These are phyloP conservation scores for Achaetomium macrosporum DNA, from an alignment of 2,329 filamentous ascomycete genomes.

Conservation along the genomic window DNA sequence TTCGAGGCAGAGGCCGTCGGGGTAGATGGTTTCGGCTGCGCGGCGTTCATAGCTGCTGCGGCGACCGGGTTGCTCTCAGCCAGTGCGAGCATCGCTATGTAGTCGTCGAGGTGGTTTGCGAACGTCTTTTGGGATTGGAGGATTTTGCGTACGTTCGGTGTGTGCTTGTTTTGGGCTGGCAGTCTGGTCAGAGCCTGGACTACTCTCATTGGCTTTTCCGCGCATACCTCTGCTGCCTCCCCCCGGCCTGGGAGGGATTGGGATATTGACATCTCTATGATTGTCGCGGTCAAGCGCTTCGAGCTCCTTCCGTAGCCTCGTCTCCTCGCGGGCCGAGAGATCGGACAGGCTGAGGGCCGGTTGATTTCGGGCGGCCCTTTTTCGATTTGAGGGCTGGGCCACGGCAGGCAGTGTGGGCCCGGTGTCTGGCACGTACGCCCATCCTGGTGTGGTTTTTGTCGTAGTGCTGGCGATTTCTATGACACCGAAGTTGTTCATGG, in stretches of 20 bases:
- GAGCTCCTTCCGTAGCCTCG: constrained; percentile 74
- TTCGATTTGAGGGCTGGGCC: constrained; percentile 53
- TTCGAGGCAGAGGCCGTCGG: constrained; percentile 14
- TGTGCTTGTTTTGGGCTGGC: constrained; percentile 50
- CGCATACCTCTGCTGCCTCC: constrained; percentile 38
- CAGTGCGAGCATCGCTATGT: constrained; percentile 56
- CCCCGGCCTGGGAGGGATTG: constrained; percentile 53
- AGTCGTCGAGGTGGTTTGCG: constrained; percentile 75
- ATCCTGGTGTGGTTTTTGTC: constrained; percentile 71
- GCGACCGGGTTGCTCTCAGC: constrained; percentile 34
- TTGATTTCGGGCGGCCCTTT: constrained; percentile 62
- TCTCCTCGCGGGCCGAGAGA: constrained; percentile 73
- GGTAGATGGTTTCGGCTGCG: constrained; percentile 22
- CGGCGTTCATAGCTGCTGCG: constrained; percentile 25
- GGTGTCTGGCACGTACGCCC: constrained; percentile 84
- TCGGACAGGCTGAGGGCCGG: constrained; percentile 53
- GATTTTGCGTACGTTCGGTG: constrained; percentile 67
- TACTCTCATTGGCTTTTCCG: background rate
- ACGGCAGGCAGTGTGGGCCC: constrained; percentile 50
- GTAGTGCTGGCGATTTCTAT: constrained; percentile 71
- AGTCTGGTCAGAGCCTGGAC: background rate
- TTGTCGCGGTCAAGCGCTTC: constrained; percentile 79
- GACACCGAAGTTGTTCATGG: constrained; percentile 67
- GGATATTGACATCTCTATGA: constrained; percentile 64
- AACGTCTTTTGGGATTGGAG: constrained; percentile 78